Base-by-base conservation (phyloP, 1,284 basidiomycete genomes). In the Tetrapyrgos nigripes region DNA sequence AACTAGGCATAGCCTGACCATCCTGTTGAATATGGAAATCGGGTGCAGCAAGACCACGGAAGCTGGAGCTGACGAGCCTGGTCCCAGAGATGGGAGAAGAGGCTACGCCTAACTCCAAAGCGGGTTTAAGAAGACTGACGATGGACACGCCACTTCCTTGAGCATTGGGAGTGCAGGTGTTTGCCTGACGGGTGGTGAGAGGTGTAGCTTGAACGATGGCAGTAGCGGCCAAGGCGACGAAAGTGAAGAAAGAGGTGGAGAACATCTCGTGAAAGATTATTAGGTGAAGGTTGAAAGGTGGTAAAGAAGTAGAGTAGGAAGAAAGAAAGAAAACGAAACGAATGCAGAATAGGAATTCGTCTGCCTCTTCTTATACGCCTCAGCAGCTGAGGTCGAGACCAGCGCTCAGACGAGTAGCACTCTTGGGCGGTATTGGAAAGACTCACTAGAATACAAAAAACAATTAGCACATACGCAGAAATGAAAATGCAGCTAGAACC, bases 151-250 rank as follows among this genome's bases (percentile, higher is more conserved):
- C 53, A 13, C 29, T 28, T 4, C 53, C 53, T 24, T 48, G 27
- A 45, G 46, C 44, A 24, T 55, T 55, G 13, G 53, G 53, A 35
- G 19, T 3, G 45, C 53, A 55, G 33, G 53, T 33, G n/a, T n/a
- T 19, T 4, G 23, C 23, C 24, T 31, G 48, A n/a, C 37, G 37
- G 19, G 23, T 23, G 19, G 14, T 23, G 13, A 52, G 4, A 27
- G 50, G 50, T n/a, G 50, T 52, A 17, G 29, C 50, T 14, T n/a
- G 43, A 27, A 40, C 50, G 29, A 24, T 24, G 27, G 37, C 6
- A 27, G 35, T 24, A 28, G 24, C 37, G 4, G 43, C 19, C 8
- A 37, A 14, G 35, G 43, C 23, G 6, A 40, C 29, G 21, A 24
- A 33, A 28, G 35, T 17, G 50, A 37, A n/a, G 10, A 35, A 35